Conservation (phyloP, 2,329 filamentous ascomycete species). For the Hymenoscyphus scutula region DNA sequence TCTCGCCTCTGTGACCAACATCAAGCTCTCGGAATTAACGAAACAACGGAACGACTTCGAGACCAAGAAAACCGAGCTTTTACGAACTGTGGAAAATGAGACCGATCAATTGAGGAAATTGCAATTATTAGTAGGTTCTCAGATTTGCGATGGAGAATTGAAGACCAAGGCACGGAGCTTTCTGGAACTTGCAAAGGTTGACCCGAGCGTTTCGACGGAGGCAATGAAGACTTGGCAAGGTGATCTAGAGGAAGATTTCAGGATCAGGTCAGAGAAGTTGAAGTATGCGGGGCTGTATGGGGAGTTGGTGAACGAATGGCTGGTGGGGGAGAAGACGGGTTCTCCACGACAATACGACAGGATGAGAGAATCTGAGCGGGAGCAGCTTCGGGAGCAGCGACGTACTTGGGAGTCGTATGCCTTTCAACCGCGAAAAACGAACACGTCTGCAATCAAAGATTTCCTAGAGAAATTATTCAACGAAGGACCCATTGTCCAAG, state of each 20-base stretch:
- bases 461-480: neutral
- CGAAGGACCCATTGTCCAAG: neutral
- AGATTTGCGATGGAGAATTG: neutral
- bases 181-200: neutral
- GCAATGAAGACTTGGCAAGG: neutral
- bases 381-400: neutral
- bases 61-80: neutral
- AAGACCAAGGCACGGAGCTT: neutral
- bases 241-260: neutral
- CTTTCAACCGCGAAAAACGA: neutral
- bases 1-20: neutral
- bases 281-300: neutral
- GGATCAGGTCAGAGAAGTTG: neutral
- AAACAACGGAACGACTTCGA: neutral
- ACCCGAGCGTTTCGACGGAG: neutral
- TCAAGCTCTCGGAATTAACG: neutral
- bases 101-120: neutral
- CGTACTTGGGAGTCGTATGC: neutral
- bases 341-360: neutral
- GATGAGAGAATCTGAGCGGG: neutral
- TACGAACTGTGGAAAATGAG: neutral
- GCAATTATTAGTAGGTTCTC: neutral
- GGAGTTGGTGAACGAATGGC: neutral
- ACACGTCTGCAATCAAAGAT: neutral
- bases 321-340: neutral